phyloP scores from a whole-genome alignment of 805 yeast genomes.

The Saturnispora quitensis region DNA sequence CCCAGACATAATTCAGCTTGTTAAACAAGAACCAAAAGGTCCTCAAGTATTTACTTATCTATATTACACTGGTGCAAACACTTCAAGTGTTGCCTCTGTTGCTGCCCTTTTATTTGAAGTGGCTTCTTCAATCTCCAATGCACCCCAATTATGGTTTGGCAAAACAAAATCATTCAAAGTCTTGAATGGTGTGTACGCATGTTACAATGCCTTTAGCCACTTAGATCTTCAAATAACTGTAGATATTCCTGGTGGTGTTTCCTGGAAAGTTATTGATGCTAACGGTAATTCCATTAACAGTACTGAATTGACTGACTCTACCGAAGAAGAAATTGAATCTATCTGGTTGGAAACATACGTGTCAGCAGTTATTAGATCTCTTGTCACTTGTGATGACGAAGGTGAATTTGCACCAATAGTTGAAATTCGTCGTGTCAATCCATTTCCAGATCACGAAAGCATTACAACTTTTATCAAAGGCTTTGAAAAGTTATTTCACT shows the following conservation, averaged over 20 bases:
- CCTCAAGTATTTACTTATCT: slow-evolving; percentile 43
- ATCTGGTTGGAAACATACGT: slow-evolving; percentile 57
- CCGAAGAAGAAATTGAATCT: slow-evolving; percentile 32
- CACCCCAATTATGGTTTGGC: slow-evolving; percentile 75
- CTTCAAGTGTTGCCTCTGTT: slow-evolving; percentile 65
- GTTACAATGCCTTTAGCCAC: slow-evolving; percentile 51
- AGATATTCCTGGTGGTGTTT: slow-evolving; percentile 68
- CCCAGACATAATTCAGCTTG: slow-evolving; percentile 51
- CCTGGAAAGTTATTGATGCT: slow-evolving; percentile 39
- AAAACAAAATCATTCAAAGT: slow-evolving; percentile 62
- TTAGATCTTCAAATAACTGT: slow-evolving; percentile 66
- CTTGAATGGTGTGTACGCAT: slow-evolving; percentile 59
- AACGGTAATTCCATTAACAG: slow-evolving; percentile 43
- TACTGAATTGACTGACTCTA: neutral
- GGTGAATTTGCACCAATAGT: slow-evolving; percentile 64
- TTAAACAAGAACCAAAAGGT: slow-evolving; percentile 25
- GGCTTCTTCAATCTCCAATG: slow-evolving; percentile 51
- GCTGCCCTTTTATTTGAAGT: slow-evolving; percentile 66
- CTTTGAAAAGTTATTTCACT: slow-evolving; percentile 55
- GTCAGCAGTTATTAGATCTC: slow-evolving; percentile 64
- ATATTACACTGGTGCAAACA: slow-evolving; percentile 68
- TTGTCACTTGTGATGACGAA: slow-evolving; percentile 57
- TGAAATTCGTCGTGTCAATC: slow-evolving; percentile 77
- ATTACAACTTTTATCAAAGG: slow-evolving; percentile 51
- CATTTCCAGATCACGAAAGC: slow-evolving; percentile 42